Conservation (phyloP, 2,329 filamentous ascomycete species). For the Delphinella strobiligena region DNA sequence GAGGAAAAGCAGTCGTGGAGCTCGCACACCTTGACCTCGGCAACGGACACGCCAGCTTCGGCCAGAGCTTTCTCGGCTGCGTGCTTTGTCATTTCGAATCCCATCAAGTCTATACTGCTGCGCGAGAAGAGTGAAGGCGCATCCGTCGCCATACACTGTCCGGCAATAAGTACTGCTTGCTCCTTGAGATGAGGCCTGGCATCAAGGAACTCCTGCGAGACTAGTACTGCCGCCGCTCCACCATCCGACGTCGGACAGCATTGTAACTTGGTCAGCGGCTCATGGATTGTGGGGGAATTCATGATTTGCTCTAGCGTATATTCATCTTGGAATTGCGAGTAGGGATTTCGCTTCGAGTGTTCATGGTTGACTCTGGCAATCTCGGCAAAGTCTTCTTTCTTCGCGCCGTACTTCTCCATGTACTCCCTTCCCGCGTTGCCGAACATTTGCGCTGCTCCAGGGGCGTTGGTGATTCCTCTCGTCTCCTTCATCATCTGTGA, state of each 20-base stretch:
- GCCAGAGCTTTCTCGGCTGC: constrained; percentile 59
- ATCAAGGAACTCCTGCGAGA: constrained; percentile 80
- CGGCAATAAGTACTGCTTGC: constrained; percentile 80
- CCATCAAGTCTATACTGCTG: constrained; percentile 78
- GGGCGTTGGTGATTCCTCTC: constrained; percentile 67
- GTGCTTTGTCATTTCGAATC: constrained; percentile 68
- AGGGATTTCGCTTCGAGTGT: constrained; percentile 85
- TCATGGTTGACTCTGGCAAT: constrained; percentile 88
- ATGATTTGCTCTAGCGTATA: constrained; percentile 79
- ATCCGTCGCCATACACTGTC: constrained; percentile 80
- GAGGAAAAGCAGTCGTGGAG: constrained; percentile 95
- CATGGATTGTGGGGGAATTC: constrained; percentile 64
- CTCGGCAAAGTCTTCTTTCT: constrained; percentile 77
- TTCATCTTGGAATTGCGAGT: constrained; percentile 92
- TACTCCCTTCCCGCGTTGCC: constrained; percentile 90
- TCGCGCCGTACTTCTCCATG: constrained; percentile 89
- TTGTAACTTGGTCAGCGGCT: constrained; percentile 91
- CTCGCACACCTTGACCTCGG: constrained; percentile 74
- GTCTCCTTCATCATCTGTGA: constrained; percentile 72
- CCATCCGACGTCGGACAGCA: constrained; percentile 96
- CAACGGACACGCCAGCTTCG: constrained; percentile 56
- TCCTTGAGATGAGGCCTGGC: constrained; percentile 67
- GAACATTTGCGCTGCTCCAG: constrained; percentile 84
- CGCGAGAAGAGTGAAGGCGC: constrained; percentile 64
- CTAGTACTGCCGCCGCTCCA: constrained; percentile 74